Conservation (phyloP, 768 basidiomycete species). For the Kwoniella sp. region DNA sequence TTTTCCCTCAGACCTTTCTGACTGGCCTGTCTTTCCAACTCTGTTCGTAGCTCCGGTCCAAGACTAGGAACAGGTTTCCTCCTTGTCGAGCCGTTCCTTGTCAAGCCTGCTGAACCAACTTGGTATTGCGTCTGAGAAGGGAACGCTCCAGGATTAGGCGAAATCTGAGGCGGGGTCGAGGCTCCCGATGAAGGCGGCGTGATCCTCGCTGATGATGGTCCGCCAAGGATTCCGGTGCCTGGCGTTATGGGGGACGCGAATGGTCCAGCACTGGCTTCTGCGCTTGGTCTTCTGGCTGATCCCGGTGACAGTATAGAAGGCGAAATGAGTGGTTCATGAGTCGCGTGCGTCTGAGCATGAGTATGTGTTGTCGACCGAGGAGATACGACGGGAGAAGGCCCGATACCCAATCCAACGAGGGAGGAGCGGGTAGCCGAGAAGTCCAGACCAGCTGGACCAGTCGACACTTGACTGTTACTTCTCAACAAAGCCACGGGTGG, state of each 20-base stretch:
- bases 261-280: conserved; percentile 4
- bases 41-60: conserved; percentile 33
- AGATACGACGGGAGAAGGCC: neutral
- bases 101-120: neutral
- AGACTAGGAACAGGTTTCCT: conserved; percentile 45
- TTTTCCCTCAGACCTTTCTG: conserved; percentile 10
- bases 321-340: neutral
- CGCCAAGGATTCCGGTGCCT: neutral
- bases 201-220: neutral
- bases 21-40: conserved; percentile 26
- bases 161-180: neutral
- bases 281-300: neutral
- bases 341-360: neutral
- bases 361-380: neutral
- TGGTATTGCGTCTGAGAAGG: neutral
- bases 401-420: neutral
- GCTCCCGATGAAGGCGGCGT: neutral
- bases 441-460: conserved; percentile 1
- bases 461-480: neutral
- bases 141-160: conserved; percentile 10
- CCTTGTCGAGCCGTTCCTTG: conserved; percentile 13
- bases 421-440: neutral
- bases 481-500: neutral
- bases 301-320: neutral
- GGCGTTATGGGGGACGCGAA: neutral